Evolutionary conservation across 2,329 filamentous ascomycete genomes (phyloP), one percentile per base, ranked within the genome.

Genomic region (Phialocephala subalpina): DNA sequence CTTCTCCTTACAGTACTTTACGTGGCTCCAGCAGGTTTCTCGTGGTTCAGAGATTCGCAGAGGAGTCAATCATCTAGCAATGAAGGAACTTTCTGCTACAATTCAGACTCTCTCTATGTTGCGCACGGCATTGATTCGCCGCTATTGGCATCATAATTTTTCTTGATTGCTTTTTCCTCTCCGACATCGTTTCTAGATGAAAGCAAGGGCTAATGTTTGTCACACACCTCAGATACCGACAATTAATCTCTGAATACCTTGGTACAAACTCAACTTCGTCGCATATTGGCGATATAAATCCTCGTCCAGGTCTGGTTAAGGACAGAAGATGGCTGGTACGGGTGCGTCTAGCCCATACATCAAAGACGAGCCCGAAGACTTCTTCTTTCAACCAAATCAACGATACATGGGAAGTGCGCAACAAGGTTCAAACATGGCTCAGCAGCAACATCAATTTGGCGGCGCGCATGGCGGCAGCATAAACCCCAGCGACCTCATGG

Each of bases 401-500:
- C 70, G 74, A 71, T 75, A 68, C 70, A 76, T 77, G 69, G 71
- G 71, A 47, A 64, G 67, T 36, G 62, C 63, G 53, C 74, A 75
- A 40, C 75, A 76, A 68, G 71, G 70, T 38, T 75, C 74, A 67
- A 70, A 67, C 57, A 84, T 87, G 79, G 67, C 73, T 16, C 84
- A 84, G 27, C 65, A 67, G 64, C 84, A 86, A 70, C 75, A 78
- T 36, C 75, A 77, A 58, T 77, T 76, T 42, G 70, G 73, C 42
- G 58, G 49, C 45, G 73, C 72, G 33, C 72, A 81, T 66, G 81
- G 84, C 69, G 85, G 79, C 60, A 86, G 86, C 75, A 90, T 97
- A 75, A 92, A 97, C 76, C 95, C 95, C 12, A 95, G 92, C 68
- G 93, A 96, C 69, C 85, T 97, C 66, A 92, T 95, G 88, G 84